A percentile compares a stretch with the other conserved stretches of the same genome.
These are phyloP conservation scores for Calamus simplicifolius DNA, from an alignment of 176 grass and related monocot species.

Conservation along the genomic window DNA sequence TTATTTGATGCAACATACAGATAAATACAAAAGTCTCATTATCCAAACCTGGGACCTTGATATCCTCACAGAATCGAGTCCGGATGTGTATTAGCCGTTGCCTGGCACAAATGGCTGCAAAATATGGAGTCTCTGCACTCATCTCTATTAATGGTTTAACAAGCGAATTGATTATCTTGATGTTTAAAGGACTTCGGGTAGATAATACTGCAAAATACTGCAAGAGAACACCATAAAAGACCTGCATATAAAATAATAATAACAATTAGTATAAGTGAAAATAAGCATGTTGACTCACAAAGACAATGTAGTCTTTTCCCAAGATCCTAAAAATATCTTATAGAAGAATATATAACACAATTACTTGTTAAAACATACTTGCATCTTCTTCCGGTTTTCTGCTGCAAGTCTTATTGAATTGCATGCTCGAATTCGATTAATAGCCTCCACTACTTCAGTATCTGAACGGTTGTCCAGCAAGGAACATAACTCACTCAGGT, in stretches of 20 bases:
- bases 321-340: too few relatives aligned
- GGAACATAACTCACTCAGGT: conserved; percentile 47
- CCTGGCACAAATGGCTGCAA: conserved; percentile 90
- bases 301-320: too few relatives aligned
- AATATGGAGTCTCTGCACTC: conserved; percentile 90
- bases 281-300: too few relatives aligned
- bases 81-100: conserved; percentile 60
- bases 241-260: conserved; percentile 32
- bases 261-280: neutral
- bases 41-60: conserved; percentile 62
- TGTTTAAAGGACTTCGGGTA: conserved; percentile 52
- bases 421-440: conserved; percentile 72
- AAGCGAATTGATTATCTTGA: conserved; percentile 71
- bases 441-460: conserved; percentile 72
- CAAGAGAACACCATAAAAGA: conserved; percentile 87
- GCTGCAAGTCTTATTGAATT: conserved; percentile 84
- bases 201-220: conserved; percentile 89
- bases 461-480: conserved; percentile 79
- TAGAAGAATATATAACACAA: too few relatives aligned
- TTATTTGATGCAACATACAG: too few relatives aligned
- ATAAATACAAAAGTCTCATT: conserved; percentile 14
- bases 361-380: conserved; percentile 35
- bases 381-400: conserved; percentile 94
- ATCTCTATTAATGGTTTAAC: conserved; percentile 93
- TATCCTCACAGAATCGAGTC: conserved; percentile 62